Percentiles rank a stretch among this genome's conserved stretches.
These are phyloP conservation scores for Tetracladium marchalianum DNA, from an alignment of 495 filamentous ascomycete species.

Conservation along the genomic window DNA sequence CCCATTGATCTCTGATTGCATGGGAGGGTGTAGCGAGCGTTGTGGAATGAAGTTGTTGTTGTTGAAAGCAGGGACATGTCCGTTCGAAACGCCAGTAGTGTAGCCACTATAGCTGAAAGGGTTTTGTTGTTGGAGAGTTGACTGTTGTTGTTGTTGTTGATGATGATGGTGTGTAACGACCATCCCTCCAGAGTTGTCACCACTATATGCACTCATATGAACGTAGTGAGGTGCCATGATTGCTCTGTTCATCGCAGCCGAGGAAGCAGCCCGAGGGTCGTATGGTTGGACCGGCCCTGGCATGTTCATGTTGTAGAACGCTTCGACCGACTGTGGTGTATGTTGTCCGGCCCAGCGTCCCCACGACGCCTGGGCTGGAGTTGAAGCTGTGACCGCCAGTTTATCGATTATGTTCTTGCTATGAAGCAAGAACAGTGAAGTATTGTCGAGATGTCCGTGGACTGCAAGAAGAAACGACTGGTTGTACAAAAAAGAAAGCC, in stretches of 20 bases:
- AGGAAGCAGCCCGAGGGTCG: slow-evolving; percentile 14
- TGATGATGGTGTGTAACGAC: slow-evolving; percentile 9
- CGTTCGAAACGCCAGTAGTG: slow-evolving; percentile 2
- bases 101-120: slow-evolving; percentile 15
- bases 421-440: slow-evolving; percentile 13
- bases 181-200: slow-evolving; percentile 5
- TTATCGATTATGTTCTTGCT: slow-evolving; percentile 23
- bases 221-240: slow-evolving; percentile 19
- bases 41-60: slow-evolving; percentile 18
- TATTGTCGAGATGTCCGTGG: neutral
- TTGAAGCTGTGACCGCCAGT: slow-evolving; percentile 22
- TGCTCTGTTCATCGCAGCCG: slow-evolving; percentile 11
- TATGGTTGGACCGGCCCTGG: slow-evolving; percentile 19
- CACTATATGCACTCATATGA: slow-evolving; percentile 6
- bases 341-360: slow-evolving; percentile 20
- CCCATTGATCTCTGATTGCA: slow-evolving; percentile 6
- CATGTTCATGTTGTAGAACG: slow-evolving; percentile 19
- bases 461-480: neutral
- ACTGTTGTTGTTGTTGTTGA: neutral
- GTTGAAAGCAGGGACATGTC: slow-evolving; percentile 9
- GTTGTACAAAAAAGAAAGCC: neutral
- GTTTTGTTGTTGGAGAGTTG: slow-evolving; percentile 8
- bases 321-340: slow-evolving; percentile 11
- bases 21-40: slow-evolving; percentile 10
- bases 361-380: slow-evolving; percentile 20